Percentiles rank a stretch among this genome's conserved stretches.
Conservation (phyloP, 1,139 yeast genomes). For the Suhomyces guaymorum region DNA sequence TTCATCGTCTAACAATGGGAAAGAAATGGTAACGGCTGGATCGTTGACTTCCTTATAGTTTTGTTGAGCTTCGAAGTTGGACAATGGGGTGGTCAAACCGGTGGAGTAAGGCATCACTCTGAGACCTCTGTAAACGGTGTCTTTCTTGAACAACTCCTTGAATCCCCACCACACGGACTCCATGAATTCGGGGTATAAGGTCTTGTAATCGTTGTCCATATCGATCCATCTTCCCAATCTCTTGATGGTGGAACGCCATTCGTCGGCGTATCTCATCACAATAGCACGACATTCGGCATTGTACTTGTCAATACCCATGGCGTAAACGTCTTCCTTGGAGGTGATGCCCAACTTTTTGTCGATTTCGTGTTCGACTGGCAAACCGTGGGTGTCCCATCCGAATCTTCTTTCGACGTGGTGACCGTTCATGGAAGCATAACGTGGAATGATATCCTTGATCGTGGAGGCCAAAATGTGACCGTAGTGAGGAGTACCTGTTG, state of each 20-base stretch:
- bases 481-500: constrained; percentile 98
- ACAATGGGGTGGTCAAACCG: constrained; percentile 93
- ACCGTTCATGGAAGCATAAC: constrained; percentile 98
- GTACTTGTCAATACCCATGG: constrained; percentile 90
- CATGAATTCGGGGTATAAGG: constrained; percentile 93
- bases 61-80: constrained; percentile 97
- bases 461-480: constrained; percentile 97
- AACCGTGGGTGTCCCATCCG: constrained; percentile 99
- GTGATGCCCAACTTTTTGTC: constrained; percentile 95
- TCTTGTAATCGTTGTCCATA: constrained; percentile 97
- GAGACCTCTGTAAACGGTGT: constrained; percentile 88
- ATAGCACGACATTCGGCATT: constrained; percentile 93
- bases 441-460: constrained; percentile 93
- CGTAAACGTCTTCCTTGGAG: constrained; percentile 91
- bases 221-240: constrained; percentile 99
- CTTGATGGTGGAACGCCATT: constrained; percentile 90
- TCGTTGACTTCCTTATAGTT: constrained; percentile 96
- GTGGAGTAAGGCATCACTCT: constrained; percentile 99
- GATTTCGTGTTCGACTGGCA: constrained; percentile 97
- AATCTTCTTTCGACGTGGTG: constrained; percentile 94
- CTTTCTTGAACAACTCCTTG: constrained; percentile 80
- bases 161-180: constrained; percentile 99
- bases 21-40: constrained; percentile 93
- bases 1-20: constrained; percentile 78
- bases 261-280: constrained; percentile 95